Evolutionary conservation across 768 basidiomycete species (phyloP), one percentile per base, ranked within the genome.

Genomic region (Lentinula lateritia): DNA sequence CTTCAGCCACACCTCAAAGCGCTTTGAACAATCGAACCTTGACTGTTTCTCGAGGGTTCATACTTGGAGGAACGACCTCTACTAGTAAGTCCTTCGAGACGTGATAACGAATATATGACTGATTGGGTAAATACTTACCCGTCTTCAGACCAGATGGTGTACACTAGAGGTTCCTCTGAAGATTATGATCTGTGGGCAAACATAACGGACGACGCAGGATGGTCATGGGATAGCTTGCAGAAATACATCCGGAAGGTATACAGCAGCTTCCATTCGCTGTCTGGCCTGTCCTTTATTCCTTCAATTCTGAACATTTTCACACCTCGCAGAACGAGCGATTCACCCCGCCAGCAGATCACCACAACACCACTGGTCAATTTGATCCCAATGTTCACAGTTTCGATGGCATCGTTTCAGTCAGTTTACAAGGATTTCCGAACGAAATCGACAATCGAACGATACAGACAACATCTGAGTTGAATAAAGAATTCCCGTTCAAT

Each of bases 51-150:
- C 64, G 74, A 6, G 75, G 74, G 0, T 73, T 66, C 43, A 38
- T 73, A 12, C 67, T 76, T 0, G 75, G 75, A 1, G 74, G 73
- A 16, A 66, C 66, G n/a, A 70, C 68, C 20, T 69, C 70, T n/a
- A 68, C 71, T 43, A 74, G 74, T 73, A 39, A 61, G 68, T 72
- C 1, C 5, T n/a, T 28, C 42, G 34, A 41, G 6, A 18, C 16
- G 20, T 38, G 2, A 43, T 43, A 46, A 18, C 10, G 45, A 7
- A 13, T 46, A 4, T 15, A 12, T 34, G 35, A 10, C 6, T 50
- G 42, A 23, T 23, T 23, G 23, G 2, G 23, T 23, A 2, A 23
- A 23, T 23, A 23, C 23, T 23, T 23, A 23, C 12, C 28, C 4
- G 28, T 6, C 32, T 38, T 5, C 23, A 71, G 70, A 71, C 48